These are phyloP conservation scores for Xerocomus brunneocitrinus DNA, from an alignment of 768 basidiomycete genomes.

Conservation along the genomic window DNA sequence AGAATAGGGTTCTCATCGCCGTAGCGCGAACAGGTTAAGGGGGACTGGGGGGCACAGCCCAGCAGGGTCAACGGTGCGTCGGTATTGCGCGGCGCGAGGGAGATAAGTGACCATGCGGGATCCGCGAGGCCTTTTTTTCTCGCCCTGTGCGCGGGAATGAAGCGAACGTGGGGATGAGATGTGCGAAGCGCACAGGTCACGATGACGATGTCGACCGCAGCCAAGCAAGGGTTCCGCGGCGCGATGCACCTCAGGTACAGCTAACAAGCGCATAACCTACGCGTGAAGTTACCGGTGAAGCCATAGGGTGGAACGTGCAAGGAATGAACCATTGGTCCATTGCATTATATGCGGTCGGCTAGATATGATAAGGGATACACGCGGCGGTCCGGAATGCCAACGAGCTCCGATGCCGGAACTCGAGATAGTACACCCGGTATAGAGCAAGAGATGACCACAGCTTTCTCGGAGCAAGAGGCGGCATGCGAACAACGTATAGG, in stretches of 20 bases:
- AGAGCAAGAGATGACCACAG: constrained; percentile 13
- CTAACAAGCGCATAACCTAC: constrained; percentile 10
- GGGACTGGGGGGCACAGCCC: constrained; percentile 16
- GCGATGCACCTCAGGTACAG: constrained; percentile 20
- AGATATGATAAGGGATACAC: constrained; percentile 25
- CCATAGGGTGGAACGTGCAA: constrained; percentile 1
- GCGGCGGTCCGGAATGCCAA: constrained; percentile 13
- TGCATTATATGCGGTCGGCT: constrained; percentile 12
- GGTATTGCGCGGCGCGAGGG: constrained; percentile 11
- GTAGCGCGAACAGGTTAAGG: constrained; percentile 15
- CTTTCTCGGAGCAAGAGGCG: constrained; percentile 8
- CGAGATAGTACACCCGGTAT: not conserved
- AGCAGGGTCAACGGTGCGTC: constrained; percentile 11
- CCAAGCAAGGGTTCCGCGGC: constrained; percentile 9
- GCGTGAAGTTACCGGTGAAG: constrained; percentile 1
- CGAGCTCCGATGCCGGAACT: constrained; percentile 25
- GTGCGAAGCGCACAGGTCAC: constrained; percentile 12
- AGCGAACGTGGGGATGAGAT: constrained; percentile 15
- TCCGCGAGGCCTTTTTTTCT: constrained; percentile 25
- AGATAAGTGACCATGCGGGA: constrained; percentile 25
- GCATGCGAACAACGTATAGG: not conserved
- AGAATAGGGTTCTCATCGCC: not conserved
- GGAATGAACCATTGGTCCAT: not conserved
- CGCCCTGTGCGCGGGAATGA: constrained; percentile 27
- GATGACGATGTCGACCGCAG: constrained; percentile 22